Base-by-base conservation (phyloP, 768 basidiomycete species). In the Lactifluus subvellereus region DNA sequence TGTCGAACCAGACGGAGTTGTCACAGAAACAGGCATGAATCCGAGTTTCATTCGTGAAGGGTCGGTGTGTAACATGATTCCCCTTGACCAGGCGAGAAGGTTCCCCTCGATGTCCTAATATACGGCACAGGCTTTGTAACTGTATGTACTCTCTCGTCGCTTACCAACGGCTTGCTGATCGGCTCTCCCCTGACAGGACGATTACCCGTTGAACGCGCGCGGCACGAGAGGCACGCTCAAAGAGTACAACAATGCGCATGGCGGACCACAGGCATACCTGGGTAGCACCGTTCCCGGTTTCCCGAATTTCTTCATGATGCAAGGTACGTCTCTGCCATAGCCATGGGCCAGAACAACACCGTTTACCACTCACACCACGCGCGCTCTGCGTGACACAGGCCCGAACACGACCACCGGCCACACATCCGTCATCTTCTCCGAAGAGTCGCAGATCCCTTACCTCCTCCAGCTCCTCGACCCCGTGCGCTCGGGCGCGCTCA, bases 381-480 rank as follows among this genome's bases (percentile, higher is more conserved):
- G 1, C 42, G 20, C 20, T 33, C 18, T 11, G 18, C 33, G 53
- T 9, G 42, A 53, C 20, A 20, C n/a, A 62, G 65, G 69, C 4
- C 83, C 84, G 3, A 86, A 86, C 67, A 77, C 78, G 30, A 78
- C 77, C 35, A 75, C 82, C 6, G 84, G 83, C 6, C 84, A 84
- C 67, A 79, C 79, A 6, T 84, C 84, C 22, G 75, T 80, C 45
- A 75, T 86, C 54, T 84, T 81, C 70, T 77, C 76, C 62, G 77
- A 81, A 22, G 64, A 61, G 13, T 51, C 60, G 3, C 64, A 65
- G 33, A 11, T 57, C 20, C 40, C 40, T 10, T 43, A 61, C 37
- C 32, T 61, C 2, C 43, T 65, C 1, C 40, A 65, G 35, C 49
- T 65, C 7, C 49, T 65, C 42, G 55, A 49, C 4, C 64, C 64